Base-by-base conservation (phyloP, 1,139 yeast species). In the Pichia sp. region DNA sequence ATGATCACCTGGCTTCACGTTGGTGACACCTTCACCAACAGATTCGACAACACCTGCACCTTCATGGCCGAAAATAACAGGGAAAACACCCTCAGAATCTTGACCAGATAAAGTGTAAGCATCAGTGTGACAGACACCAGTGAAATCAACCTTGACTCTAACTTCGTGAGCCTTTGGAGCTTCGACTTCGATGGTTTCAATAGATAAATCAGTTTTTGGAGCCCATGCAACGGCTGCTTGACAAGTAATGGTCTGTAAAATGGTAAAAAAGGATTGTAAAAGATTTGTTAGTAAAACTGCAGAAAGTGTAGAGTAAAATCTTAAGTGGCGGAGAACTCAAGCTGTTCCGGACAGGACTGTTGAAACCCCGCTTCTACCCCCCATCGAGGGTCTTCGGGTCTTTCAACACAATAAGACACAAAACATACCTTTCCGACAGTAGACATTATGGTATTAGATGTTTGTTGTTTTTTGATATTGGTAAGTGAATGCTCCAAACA, bases 101-200 rank as follows among this genome's bases (percentile, higher is more conserved):
- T 71, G 75, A 43, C 98, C 99, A 41, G 94, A 81, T 53, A 91
- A 73, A 11, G 98, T 89, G 72, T 82, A 93, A 33, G 96, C 97
- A 62, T 91, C 99, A 35, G 99, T 91, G 70, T 91, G 98, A 65
- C 99, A 91, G 35, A 91, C 95, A 61, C 97, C 98, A 31, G 96
- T 85, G 69, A 84, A 75, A 41, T 72, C 71, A 47, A 91, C 68
- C 68, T 87, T 84, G 65, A 91, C 85, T 64, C 98, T 83, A 40
- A 91, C 97, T 68, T 91, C 99, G 61, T 91, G 96, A 37, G 96
- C 96, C 62, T 77, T 82, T 53, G 98, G 99, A 27, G 98, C 87
- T 24, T 76, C 81, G 34, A 93, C 98, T 60, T 83, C 89, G 52
- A 91, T 73, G 45, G 84, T 87, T 66, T 93, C 98, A 48, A 91